phyloP scores from a whole-genome alignment of 495 filamentous ascomycete genomes.

The Barbatosphaeria neglecta region DNA sequence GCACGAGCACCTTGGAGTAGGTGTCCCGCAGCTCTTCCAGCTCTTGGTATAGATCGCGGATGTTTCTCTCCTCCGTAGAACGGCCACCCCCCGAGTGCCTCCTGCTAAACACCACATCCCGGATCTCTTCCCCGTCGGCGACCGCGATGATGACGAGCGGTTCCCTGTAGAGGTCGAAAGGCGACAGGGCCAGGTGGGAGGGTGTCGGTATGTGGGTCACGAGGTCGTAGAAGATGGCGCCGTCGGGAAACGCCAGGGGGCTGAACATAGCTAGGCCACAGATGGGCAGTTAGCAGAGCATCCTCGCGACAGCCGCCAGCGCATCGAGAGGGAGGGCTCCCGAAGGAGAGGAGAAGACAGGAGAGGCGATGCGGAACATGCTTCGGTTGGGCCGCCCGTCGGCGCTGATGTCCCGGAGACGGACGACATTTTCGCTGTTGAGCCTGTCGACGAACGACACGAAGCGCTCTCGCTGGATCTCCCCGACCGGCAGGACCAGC shows the following conservation, averaged over 20 bases:
- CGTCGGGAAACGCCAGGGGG: slow-evolving; percentile 80
- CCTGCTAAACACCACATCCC: slow-evolving; percentile 30
- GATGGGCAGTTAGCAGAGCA: slow-evolving; percentile 17
- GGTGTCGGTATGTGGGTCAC: slow-evolving; percentile 65
- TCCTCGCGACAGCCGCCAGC: neutral
- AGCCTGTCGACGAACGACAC: slow-evolving; percentile 65
- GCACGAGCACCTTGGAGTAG: slow-evolving; percentile 64
- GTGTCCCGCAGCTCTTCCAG: slow-evolving; percentile 57
- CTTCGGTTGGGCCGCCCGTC: slow-evolving; percentile 80
- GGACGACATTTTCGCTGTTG: slow-evolving; percentile 68
- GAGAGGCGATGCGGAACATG: too few relatives aligned
- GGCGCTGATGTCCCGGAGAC: slow-evolving; percentile 81
- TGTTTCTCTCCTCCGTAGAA: slow-evolving; percentile 33
- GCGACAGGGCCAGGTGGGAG: slow-evolving; percentile 65
- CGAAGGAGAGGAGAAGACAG: neutral
- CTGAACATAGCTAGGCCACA: slow-evolving; percentile 74
- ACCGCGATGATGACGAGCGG: slow-evolving; percentile 70
- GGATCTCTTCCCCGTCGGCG: slow-evolving; percentile 56
- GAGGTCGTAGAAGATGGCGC: slow-evolving; percentile 82
- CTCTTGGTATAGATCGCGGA: slow-evolving; percentile 48
- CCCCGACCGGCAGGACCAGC: slow-evolving; percentile 73
- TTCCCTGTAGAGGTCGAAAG: slow-evolving; percentile 77
- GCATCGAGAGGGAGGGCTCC: too few relatives aligned
- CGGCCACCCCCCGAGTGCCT: slow-evolving; percentile 34
- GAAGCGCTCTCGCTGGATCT: slow-evolving; percentile 74